Evolutionary conservation across 148 eudicot genomes (phyloP), one percentile per base, ranked within the genome.

Genomic region (Vaccinium myrtillus): DNA sequence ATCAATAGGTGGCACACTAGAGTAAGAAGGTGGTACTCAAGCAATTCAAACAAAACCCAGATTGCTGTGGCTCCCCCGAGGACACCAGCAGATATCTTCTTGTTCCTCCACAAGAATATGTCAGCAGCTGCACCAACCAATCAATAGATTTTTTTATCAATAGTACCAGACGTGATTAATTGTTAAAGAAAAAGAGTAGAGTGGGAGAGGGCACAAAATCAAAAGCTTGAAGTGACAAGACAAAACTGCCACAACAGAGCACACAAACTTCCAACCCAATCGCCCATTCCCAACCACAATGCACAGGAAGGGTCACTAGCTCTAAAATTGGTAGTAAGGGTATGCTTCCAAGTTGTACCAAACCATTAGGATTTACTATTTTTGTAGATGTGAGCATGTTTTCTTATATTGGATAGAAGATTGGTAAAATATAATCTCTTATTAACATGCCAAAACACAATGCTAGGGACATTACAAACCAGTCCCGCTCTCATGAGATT

Each of bases 21-120:
- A 82, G 96, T 91, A 82, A 96, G 94, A 15, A 96, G 83, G 79
- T 96, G 94, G 73, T 94, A 96, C 77, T 94, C 96, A 3, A 94
- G 87, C 86, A 94, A 71, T 78, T 94, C 98, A 74, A 96, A 96
- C 11, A 94, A 86, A 85, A 94, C 94, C 96, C 98, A 96, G 78
- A 93, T 87, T 25, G 88, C 93, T 81, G 98, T 96, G 23, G 95
- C 98, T 48, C 90, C 88, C 85, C 89, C 95, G 48, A 96, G 91
- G 14, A 92, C 95, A 75, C 88, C 80, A 14, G 94, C 98, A 46
- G 98, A 94, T 77, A 93, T 88, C 93, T 96, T 96, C 91, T 94
- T 96, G 94, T 96, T 91, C 91, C 98, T 96, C 98, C 98, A 96
- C 89, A 94, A 83, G 80, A 94, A 89, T 19, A 96, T 88, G 88